Base-by-base conservation (phyloP, 192 early-diverging fungal species). In the Podila epigama region DNA sequence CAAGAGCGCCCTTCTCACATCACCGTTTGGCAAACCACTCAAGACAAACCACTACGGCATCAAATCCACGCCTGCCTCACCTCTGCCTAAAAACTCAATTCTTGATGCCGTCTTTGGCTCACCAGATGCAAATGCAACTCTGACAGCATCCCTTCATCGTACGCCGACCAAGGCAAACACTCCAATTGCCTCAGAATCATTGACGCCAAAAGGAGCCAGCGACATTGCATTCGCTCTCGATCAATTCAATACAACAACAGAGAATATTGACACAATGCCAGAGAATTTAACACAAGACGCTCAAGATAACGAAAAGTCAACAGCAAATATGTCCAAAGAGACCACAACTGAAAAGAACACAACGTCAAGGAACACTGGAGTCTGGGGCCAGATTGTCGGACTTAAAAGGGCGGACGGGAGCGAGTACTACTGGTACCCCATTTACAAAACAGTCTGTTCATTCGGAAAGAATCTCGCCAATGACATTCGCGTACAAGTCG, bases 371-470 rank as follows among this genome's bases (percentile, higher is more conserved):
- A 62, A 55, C 40, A 55, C 20, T 7, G 63, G 58, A 18, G 48
- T 68, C 25, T 75, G 72, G 72, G 65, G 72, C 41, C 54, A 67
- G 7, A 42, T 75, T 36, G 59, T 68, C 3, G 72, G 72, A 18
- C 44, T 75, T 1, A 62, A 57, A 48, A 67, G 56, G 44, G 29
- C 39, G 29, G 72, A 75, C 32, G 54, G 56, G 44, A 63, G 52
- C 9, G 72, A 50, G 15, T 75, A 75, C 25, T 62, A 56, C 35
- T 64, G 72, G 2, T 75, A 68, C 29, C 72, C 72, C n/a, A 68
- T 75, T 18, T 59, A 75, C 65, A 75, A 75, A 54, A 67, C 72
- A 0, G 66, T 67, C 35, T 67, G 64, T n/a, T 63, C 72, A 28
- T 75, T 75, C 61, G 72, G 72, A 7, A 41, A 64, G 25, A 66